Base-by-base conservation (phyloP, 2,329 filamentous ascomycete species). In the Ceratocystis variospora region DNA sequence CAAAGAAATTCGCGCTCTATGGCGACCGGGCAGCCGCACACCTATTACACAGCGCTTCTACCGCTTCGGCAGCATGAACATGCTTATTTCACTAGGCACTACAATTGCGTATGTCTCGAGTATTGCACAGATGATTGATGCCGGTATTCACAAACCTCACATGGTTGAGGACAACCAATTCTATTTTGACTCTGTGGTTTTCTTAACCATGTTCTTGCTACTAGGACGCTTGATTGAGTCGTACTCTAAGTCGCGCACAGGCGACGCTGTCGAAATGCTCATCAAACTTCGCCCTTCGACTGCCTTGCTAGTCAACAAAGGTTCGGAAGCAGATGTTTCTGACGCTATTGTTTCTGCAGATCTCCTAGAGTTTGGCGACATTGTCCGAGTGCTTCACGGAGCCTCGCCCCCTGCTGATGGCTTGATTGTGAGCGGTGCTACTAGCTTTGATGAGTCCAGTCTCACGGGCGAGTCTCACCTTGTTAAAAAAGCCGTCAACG, bases 51-150 rank as follows among this genome's bases (percentile, higher is more conserved):
- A 87, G 70, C 81, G 92, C 15, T 92, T 96, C 72, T 90, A 91
- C 74, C 86, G 88, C n/a, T 96, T 96, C 72, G 92, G 92, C 7
- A 96, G 91, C 77, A 96, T 96, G 92, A 96, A 96, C 73, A 87
- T 95, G 78, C 81, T 96, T 68, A 92, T 96, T 76, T 94, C 88
- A 6, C 80, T 96, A 1, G 92, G 91, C 5, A 96, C 92, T 0
- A 87, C 85, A 1, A 90, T 96, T 68, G 92, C 92, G 1, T 96
- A 96, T 73, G 78, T 95, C 69, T 87, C 90, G 0, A 96, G 90
- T 0, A 77, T 96, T 28, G 87, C 85, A 17, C 86, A 95, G 69
- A 81, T 96, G 73, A 86, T 90, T 63, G 83, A 85, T 5, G 76
- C 75, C 0, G 83, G 86, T 3, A 81, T 79, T 3, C 72, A 75